These are phyloP conservation scores for Penicillium nordicum DNA, from an alignment of 2,329 filamentous ascomycete genomes.

Conservation along the genomic window DNA sequence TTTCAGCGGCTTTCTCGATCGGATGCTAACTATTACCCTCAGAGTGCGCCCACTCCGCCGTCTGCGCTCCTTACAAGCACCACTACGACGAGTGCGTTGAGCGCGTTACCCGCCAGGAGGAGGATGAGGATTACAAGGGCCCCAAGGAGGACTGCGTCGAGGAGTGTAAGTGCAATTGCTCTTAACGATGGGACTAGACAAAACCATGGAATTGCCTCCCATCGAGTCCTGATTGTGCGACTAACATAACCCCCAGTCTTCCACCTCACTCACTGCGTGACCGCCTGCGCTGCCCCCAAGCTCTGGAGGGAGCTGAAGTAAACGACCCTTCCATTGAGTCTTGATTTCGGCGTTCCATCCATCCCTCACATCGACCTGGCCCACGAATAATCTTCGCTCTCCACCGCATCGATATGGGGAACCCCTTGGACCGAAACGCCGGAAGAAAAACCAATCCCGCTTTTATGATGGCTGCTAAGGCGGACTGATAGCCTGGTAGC, in stretches of 20 bases:
- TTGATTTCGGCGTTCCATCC: slow-evolving; percentile 11
- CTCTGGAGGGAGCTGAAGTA: slow-evolving; percentile 93
- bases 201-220: not conserved
- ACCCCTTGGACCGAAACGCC: slow-evolving; percentile 5
- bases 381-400: not conserved
- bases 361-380: slow-evolving; percentile 14
- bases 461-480: slow-evolving; percentile 20
- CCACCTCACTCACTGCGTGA: slow-evolving; percentile 96
- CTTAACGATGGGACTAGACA: not conserved
- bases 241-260: slow-evolving; percentile 65
- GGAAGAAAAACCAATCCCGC: slow-evolving; percentile 11
- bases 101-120: slow-evolving; percentile 70
- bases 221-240: not conserved
- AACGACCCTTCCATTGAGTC: slow-evolving; percentile 32
- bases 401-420: slow-evolving; percentile 6
- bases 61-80: slow-evolving; percentile 88
- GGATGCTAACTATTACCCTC: slow-evolving; percentile 19
- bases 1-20: not conserved
- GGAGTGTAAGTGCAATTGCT: slow-evolving; percentile 72
- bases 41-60: slow-evolving; percentile 87
- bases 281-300: slow-evolving; percentile 89
- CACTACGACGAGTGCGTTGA: slow-evolving; percentile 98
- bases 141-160: slow-evolving; percentile 94
- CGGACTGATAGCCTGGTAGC: slow-evolving; percentile 18
- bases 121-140: slow-evolving; percentile 67